phyloP scores from a whole-genome alignment of 1,284 basidiomycete genomes.

The Pseudozyma sp. region DNA sequence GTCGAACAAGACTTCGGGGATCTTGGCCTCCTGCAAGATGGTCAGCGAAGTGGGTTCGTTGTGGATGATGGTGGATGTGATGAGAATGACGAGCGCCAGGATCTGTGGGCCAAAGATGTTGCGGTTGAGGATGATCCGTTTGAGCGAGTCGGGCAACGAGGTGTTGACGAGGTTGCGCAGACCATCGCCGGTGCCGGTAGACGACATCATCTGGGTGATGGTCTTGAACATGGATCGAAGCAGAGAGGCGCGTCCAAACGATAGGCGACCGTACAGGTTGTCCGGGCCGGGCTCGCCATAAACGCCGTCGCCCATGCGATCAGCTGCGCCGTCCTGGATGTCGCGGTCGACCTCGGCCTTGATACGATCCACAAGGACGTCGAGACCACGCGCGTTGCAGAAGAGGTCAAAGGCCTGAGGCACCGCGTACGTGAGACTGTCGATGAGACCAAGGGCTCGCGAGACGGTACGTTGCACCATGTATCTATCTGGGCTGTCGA shows the following conservation, averaged over 20 bases:
- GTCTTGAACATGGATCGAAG: constrained; percentile 93
- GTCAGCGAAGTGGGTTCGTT: constrained; percentile 95
- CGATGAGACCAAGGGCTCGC: constrained; percentile 85
- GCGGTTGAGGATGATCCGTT: constrained; percentile 86
- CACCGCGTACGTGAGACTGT: constrained; percentile 90
- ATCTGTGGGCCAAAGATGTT: constrained; percentile 87
- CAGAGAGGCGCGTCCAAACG: constrained; percentile 70
- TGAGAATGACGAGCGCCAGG: constrained; percentile 84
- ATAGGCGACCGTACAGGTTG: constrained; percentile 55
- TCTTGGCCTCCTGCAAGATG: constrained; percentile 88
- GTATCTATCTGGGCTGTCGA: constrained; percentile 45
- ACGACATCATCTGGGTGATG: constrained; percentile 94
- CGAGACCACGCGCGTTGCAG: constrained; percentile 84
- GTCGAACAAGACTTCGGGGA: constrained; percentile 90
- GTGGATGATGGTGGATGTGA: constrained; percentile 97
- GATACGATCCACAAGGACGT: constrained; percentile 85
- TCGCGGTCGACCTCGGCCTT: constrained; percentile 71
- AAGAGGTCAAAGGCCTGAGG: constrained; percentile 89
- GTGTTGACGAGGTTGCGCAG: constrained; percentile 94
- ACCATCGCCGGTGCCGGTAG: constrained; percentile 87
- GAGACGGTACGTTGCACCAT: constrained; percentile 65
- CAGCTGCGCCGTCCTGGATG: constrained; percentile 41
- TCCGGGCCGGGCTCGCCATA: constrained; percentile 70
- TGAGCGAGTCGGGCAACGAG: constrained; percentile 84
- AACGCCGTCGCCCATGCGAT: constrained; percentile 71